Base-by-base conservation (phyloP, 768 basidiomycete genomes). In the Trametes villosa region DNA sequence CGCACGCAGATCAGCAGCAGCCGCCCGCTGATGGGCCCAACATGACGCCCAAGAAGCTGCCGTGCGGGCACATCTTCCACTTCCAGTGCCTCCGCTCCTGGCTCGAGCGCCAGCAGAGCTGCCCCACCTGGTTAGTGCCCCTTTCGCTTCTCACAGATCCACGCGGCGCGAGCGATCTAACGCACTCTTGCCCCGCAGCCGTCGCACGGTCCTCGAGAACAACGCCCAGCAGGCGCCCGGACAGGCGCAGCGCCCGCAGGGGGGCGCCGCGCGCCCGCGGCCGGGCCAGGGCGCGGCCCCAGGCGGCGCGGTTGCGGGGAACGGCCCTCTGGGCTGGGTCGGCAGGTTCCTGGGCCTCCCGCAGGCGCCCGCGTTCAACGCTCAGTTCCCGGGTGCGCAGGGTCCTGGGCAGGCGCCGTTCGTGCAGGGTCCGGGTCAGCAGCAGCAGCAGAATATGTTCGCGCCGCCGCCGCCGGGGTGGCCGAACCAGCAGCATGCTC, bases 31-130 rank as follows among this genome's bases (percentile, higher is more conserved):
- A 92, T 64, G 92, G 92, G 12, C 92, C 93, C 9, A 98, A 98
- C 69, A 93, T 92, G 54, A 96, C 95, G 15, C 96, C 96, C 2
- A 99, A 99, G 78, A 96, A 94, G 71, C 79, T 99, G 24, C 93
- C 91, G 9, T 99, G 97, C 76, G 96, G 96, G 0, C 97, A 99
- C 73, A 87, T 97, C 42, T 99, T 99, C 78, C 97, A 99, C 75
- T 96, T 98, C 73, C 88, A 98, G 70, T 99, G 97, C 74, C 83
- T 99, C 63, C 84, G 94, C 40, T 96, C 94, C 22, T 99, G 97
- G 97, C 83, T 99, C 27, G 97, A 99, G 74, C 84, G 97, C 44
- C 97, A 99, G 73, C 97, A 98, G 74, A 98, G 92, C 67, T 99
- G 97, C 73, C 97, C 97, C 1, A 99, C 97, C 41, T 99, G 96